A percentile compares a stretch with the other conserved stretches of the same genome.
phyloP scores from a whole-genome alignment of 2,329 filamentous ascomycete genomes.

The Lecanicillium sp. region DNA sequence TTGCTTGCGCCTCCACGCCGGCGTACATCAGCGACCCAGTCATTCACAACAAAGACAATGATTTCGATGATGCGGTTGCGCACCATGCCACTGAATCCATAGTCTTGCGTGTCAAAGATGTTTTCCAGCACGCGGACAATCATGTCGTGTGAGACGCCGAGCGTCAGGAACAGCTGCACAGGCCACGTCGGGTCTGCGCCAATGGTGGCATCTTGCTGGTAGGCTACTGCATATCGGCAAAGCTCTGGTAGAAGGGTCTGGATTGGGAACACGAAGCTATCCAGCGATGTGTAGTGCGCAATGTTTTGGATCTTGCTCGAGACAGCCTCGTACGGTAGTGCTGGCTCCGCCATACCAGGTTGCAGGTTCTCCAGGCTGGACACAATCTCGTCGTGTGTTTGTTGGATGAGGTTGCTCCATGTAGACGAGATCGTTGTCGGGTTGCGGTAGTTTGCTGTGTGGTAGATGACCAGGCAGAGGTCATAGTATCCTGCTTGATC shows the following conservation, averaged over 20 bases:
- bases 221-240: conserved; percentile 53
- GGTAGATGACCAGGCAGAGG: conserved; percentile 85
- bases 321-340: conserved; percentile 62
- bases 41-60: conserved; percentile 40
- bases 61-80: conserved; percentile 47
- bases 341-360: conserved; percentile 29
- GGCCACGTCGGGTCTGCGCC: conserved; percentile 52
- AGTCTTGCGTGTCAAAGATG: conserved; percentile 51
- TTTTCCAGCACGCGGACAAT: conserved; percentile 48
- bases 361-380: conserved; percentile 36
- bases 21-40: conserved; percentile 43
- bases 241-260: conserved; percentile 52
- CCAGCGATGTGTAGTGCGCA: conserved; percentile 55
- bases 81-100: conserved; percentile 45
- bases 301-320: conserved; percentile 56
- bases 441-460: conserved; percentile 85
- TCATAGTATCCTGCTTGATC: conserved; percentile 92
- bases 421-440: conserved; percentile 74
- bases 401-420: conserved; percentile 75
- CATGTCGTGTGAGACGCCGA: conserved; percentile 50
- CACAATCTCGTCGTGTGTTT: conserved; percentile 53
- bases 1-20: conserved; percentile 34
- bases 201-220: conserved; percentile 50
- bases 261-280: conserved; percentile 60
- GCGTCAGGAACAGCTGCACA: conserved; percentile 45